phyloP scores from a whole-genome alignment of 352 stramenopile species.

The Globisporangium parvum region DNA sequence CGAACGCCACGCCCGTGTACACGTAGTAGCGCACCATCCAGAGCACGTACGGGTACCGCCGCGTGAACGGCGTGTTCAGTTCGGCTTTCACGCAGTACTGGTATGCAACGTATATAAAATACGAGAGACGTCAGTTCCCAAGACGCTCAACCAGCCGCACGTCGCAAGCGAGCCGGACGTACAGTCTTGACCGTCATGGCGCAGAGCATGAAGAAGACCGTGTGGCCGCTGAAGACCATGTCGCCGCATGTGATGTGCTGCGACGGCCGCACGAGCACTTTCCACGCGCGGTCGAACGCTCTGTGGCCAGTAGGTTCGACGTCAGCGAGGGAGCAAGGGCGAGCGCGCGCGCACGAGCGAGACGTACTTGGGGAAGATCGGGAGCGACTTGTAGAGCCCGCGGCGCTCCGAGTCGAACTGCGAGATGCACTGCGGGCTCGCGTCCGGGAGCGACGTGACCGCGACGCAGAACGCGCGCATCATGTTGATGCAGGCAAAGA shows the following conservation, averaged over 20 bases:
- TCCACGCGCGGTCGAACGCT: slow-evolving; percentile 71
- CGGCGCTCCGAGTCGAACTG: slow-evolving; percentile 52
- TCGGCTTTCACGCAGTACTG: slow-evolving; percentile 54
- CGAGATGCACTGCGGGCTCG: slow-evolving; percentile 84
- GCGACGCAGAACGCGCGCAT: slow-evolving; percentile 80
- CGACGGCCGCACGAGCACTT: slow-evolving; percentile 76
- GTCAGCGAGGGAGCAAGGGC: no score
- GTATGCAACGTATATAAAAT: neutral
- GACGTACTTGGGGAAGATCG: slow-evolving; percentile 82
- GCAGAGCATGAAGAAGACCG: slow-evolving; percentile 82
- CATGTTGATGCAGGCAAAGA: slow-evolving; percentile 83
- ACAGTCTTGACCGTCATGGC: slow-evolving; percentile 78
- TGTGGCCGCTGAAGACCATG: slow-evolving; percentile 87
- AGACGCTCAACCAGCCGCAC: neutral
- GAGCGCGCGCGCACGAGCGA: neutral
- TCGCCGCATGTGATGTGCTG: slow-evolving; percentile 87
- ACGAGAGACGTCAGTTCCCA: no score
- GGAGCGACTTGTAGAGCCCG: slow-evolving; percentile 72
- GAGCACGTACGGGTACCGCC: slow-evolving; percentile 59
- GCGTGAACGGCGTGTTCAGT: slow-evolving; percentile 84
- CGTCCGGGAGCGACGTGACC: slow-evolving; percentile 78
- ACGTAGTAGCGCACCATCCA: slow-evolving; percentile 82
- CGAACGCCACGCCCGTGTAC: slow-evolving; percentile 52
- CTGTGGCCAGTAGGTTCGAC: no score
- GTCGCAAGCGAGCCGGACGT: neutral